Base-by-base conservation (phyloP, 768 basidiomycete genomes). In the Basidioascus undulatus region DNA sequence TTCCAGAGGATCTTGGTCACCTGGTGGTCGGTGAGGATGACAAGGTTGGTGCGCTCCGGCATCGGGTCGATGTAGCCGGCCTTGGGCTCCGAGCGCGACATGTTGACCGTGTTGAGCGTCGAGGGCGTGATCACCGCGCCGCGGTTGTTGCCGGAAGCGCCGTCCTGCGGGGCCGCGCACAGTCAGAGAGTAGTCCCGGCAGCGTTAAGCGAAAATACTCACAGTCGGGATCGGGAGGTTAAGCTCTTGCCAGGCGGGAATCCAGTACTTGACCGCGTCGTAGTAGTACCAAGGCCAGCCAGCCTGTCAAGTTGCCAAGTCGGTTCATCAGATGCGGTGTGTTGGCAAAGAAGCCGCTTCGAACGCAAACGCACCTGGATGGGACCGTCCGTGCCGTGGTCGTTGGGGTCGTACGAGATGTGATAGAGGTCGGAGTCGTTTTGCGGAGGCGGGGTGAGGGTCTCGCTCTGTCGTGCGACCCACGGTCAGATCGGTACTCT, bases 21-120 rank as follows among this genome's bases (percentile, higher is more conserved):
- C 33, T 61, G 60, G 35, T 60, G 55, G 35, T 61, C 60, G 3
- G 61, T 60, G 20, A 66, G 53, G 44, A 63, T 60, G 51, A 58
- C 55, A 26, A 63, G 53, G 48, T 65, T 63, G 19, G 48, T 23
- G 23, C 59, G 45, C 34, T 40, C 24, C 11, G n/a, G 51, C 5
- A 54, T 38, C 12, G 55, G 53, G 44, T 58, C 58, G 44, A 62
- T 58, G 52, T 64, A 64, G 15, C 61, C 61, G 4, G 54, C 52
- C 46, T 49, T 53, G 13, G 61, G 50, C 47, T 62, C 59, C 7
- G 57, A 60, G 37, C 62, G 56, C 15, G 55, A 30, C 28, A 9
- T 9, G 47, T 59, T 60, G 28, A 36, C 39, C 8, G 54, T 46
- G 49, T 62, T 58, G 45, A 64, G 54, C 0, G 57, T 56, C 3